Percentiles rank a stretch among this genome's conserved stretches.
These are phyloP conservation scores for Ascocoryne sarcoides DNA, from an alignment of 2,329 filamentous ascomycete species.

Conservation along the genomic window DNA sequence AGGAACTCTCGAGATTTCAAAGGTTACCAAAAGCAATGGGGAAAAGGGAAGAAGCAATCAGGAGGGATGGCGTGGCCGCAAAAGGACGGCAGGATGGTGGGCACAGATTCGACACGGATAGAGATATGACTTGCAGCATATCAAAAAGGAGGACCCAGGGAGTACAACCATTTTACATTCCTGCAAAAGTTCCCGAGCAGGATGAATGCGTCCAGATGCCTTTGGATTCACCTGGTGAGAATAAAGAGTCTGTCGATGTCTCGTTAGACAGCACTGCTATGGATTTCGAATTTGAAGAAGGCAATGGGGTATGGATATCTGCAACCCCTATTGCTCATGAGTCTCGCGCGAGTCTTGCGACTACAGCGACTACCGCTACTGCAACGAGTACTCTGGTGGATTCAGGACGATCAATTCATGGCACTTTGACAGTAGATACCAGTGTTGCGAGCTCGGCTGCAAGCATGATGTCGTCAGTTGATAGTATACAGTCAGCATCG, in stretches of 20 bases:
- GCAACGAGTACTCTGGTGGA: conserved; percentile 15
- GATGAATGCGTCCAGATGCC: conserved; percentile 16
- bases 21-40: conserved; percentile 14
- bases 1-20: conserved; percentile 18
- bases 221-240: conserved; percentile 2
- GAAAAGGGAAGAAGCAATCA: conserved; percentile 23
- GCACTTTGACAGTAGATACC: conserved; percentile 18
- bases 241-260: conserved; percentile 16
- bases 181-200: conserved; percentile 24
- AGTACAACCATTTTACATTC: conserved; percentile 22
- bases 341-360: conserved; percentile 22
- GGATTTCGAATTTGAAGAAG: conserved; percentile 23
- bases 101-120: conserved; percentile 8
- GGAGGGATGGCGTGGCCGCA: conserved; percentile 27
- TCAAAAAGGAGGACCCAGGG: conserved; percentile 10
- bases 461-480: conserved; percentile 25
- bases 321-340: conserved; percentile 19
- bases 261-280: conserved; percentile 16
- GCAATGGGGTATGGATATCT: conserved; percentile 23
- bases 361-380: conserved; percentile 19
- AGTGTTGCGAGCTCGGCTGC: conserved; percentile 28
- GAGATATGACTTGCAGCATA: background rate
- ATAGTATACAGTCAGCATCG: conserved; percentile 27
- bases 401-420: conserved; percentile 16
- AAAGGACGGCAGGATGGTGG: conserved; percentile 15